Percentiles rank a stretch among this genome's conserved stretches.
These are phyloP conservation scores for Rosa hybrid DNA, from an alignment of 331 rosid species.

Conservation along the genomic window DNA sequence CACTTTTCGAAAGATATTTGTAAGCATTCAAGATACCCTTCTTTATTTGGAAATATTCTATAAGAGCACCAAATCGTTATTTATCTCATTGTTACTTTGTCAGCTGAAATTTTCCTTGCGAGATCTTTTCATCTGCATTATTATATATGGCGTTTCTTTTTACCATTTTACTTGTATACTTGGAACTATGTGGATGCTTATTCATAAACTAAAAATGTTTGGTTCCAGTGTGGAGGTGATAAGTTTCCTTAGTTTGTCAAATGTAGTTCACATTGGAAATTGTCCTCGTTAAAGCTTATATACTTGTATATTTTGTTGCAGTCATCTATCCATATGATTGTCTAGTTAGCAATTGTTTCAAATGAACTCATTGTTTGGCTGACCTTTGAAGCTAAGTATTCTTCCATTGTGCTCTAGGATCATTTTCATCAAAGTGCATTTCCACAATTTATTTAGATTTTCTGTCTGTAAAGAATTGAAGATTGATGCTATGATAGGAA, in stretches of 20 bases:
- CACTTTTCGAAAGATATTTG: constrained; percentile 14
- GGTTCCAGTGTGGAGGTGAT: neutral
- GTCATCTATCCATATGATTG: neutral
- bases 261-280: neutral
- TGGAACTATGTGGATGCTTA: neutral
- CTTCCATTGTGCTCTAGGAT: neutral
- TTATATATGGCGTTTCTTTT: neutral
- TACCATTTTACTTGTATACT: neutral
- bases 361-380: neutral
- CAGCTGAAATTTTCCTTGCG: neutral
- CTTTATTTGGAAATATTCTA: neutral
- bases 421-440: neutral
- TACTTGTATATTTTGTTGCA: neutral
- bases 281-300: neutral
- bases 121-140: too few species aligned
- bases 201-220: neutral
- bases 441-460: neutral
- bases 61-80: neutral
- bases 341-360: neutral
- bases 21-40: neutral
- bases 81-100: neutral
- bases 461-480: neutral
- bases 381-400: neutral
- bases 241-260: too few species aligned
- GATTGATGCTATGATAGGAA: neutral